Evolutionary conservation across 352 stramenopile species (phyloP).

Genomic region (Thraustotheca clavata): DNA sequence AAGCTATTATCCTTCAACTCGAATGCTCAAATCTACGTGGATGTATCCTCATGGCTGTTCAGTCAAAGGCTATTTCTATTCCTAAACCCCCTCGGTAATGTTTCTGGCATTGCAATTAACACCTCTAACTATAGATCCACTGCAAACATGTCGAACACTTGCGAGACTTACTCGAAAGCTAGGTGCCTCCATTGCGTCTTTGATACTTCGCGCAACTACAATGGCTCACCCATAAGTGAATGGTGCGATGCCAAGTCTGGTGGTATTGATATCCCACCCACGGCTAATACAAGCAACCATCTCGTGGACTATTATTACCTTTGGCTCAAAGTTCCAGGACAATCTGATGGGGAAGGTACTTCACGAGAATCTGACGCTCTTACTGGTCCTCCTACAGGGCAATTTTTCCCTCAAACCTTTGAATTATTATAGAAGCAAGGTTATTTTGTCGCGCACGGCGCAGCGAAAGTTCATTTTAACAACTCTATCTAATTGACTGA

Average conservation of each 20-base stretch:
- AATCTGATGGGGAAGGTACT: constrained; percentile 43
- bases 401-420: constrained; percentile 46
- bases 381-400: constrained; percentile 32
- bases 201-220: constrained; percentile 34
- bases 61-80: constrained; percentile 26
- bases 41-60: constrained; percentile 48
- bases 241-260: constrained; percentile 38
- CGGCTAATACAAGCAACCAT: constrained; percentile 26
- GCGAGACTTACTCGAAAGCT: constrained; percentile 28
- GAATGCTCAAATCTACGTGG: constrained; percentile 54
- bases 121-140: constrained; percentile 66
- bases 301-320: constrained; percentile 33
- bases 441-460: constrained; percentile 20
- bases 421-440: constrained; percentile 49
- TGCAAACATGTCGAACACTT: constrained; percentile 36
- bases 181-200: constrained; percentile 35
- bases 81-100: constrained; percentile 19
- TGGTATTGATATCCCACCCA: constrained; percentile 34
- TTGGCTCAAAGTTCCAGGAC: constrained; percentile 38
- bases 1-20: constrained; percentile 34
- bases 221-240: constrained; percentile 22
- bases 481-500: too few relatives aligned
- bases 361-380: constrained; percentile 33
- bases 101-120: constrained; percentile 67
- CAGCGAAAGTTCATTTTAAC: too few relatives aligned